A percentile compares a stretch with the other conserved stretches of the same genome.
Conservation (phyloP, 2,329 filamentous ascomycete species). For the Talaromyces islandicus region DNA sequence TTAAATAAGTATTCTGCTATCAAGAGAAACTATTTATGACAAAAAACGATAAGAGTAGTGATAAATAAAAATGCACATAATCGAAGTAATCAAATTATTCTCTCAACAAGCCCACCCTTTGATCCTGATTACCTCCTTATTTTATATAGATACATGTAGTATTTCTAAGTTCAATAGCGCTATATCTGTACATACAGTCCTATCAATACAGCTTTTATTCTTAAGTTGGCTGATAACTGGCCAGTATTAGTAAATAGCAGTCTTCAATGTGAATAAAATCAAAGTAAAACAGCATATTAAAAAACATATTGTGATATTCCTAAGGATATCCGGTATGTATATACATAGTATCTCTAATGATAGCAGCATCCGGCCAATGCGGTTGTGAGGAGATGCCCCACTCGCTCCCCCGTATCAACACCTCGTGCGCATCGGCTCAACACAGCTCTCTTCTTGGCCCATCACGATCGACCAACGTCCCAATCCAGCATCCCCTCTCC, state of each 20-base stretch:
- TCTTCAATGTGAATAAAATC: neutral
- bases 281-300: neutral
- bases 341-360: neutral
- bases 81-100: no score
- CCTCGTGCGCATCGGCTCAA: neutral
- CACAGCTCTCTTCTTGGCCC: neutral
- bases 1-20: no score
- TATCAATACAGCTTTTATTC: no score
- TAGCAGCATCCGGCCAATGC: neutral
- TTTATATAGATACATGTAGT: no score
- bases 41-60: no score
- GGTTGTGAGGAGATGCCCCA: neutral
- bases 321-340: neutral
- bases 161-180: no score
- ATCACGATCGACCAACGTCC: constrained; percentile 30
- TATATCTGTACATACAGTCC: no score
- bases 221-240: constrained; percentile 4
- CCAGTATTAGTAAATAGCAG: neutral
- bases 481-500: constrained; percentile 46
- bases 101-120: no score
- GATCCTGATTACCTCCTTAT: no score
- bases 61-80: no score
- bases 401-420: neutral
- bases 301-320: neutral
- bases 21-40: no score